Evolutionary conservation across 768 basidiomycete species (phyloP), one percentile per base, ranked within the genome.

Genomic region (Nevesoporus exiguus): DNA sequence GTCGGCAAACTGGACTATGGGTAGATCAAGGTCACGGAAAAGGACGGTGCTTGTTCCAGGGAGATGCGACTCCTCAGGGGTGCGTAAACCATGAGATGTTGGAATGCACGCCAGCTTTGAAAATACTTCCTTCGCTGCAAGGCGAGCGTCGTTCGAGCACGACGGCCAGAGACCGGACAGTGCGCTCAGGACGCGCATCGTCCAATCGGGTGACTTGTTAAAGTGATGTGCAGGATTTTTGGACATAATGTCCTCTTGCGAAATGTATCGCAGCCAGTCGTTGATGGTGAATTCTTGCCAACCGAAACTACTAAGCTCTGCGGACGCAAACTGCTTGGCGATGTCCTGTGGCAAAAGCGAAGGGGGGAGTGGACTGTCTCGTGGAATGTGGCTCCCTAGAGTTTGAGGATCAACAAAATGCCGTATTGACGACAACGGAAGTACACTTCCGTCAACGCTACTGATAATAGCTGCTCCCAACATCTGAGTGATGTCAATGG

Each of bases 261-360:
- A 43, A 27, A 97, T 72, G 69, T 87, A 78, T 17, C 72, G 71
- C 48, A 95, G 61, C 91, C 95, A 98, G 15, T 91, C 83, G 6
- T 79, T 65, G 19, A 94, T 66, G 0, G 81, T 77, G 8, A 98
- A 74, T 64, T 97, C 93, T 10, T 19, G 17, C 90, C 93, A 96
- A 2, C 82, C 82, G 58, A 98, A 90, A 7, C 80, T 74, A 5
- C 68, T 58, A 7, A 95, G 72, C 22, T 77, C 74, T 3, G 76
- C 74, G 0, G 79, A 61, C 7, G 78, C 66, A 56, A 95, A 78
- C 14, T 78, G 68, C 55, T 82, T 84, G 58, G 60, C 57, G 37
- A 62, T 39, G 36, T 42, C 48, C 8, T 47, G 13, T 14, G 60
- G 55, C 21, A 60, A 46, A 34, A 60, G 59, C 15, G 47, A 42